These are phyloP conservation scores for Yarrowia sp. DNA, from an alignment of 805 yeast genomes.

Conservation along the genomic window DNA sequence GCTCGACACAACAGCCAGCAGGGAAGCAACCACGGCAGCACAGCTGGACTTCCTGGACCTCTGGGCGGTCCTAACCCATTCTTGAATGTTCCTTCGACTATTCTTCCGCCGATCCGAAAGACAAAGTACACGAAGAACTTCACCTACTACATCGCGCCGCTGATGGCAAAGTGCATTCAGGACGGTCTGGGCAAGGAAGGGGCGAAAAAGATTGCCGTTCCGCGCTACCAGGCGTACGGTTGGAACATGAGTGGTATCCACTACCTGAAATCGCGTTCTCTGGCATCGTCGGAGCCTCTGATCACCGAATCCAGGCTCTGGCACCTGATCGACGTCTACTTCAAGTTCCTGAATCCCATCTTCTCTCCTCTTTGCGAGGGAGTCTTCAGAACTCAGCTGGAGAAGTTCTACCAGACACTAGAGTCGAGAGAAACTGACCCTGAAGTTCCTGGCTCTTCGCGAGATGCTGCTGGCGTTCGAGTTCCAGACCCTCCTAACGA, in stretches of 20 bases:
- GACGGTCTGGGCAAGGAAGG: constrained; percentile 24
- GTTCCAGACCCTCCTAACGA: background rate
- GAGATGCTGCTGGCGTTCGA: background rate
- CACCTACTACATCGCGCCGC: constrained; percentile 25
- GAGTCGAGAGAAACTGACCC: background rate
- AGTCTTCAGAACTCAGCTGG: constrained; percentile 51
- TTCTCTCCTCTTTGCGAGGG: constrained; percentile 53
- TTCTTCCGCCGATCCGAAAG: constrained; percentile 9
- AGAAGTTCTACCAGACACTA: background rate
- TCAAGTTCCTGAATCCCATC: constrained; percentile 52
- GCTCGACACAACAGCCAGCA: background rate
- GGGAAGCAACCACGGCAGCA: constrained; percentile 1
- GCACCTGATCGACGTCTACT: constrained; percentile 43
- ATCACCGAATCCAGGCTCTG: constrained; percentile 30
- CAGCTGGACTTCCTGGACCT: background rate
- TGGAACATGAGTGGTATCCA: constrained; percentile 65
- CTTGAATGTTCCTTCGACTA: constrained; percentile 8
- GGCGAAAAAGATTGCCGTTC: constrained; percentile 41
- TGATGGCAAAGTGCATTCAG: constrained; percentile 21
- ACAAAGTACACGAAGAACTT: constrained; percentile 18
- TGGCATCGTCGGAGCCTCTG: constrained; percentile 35
- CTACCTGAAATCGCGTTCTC: constrained; percentile 41
- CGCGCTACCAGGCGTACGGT: constrained; percentile 59
- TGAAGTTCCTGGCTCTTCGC: background rate
- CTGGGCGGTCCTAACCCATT: background rate